Evolutionary conservation across 805 yeast genomes (phyloP), one percentile per base, ranked within the genome.

Genomic region (Candida odintsovae): DNA sequence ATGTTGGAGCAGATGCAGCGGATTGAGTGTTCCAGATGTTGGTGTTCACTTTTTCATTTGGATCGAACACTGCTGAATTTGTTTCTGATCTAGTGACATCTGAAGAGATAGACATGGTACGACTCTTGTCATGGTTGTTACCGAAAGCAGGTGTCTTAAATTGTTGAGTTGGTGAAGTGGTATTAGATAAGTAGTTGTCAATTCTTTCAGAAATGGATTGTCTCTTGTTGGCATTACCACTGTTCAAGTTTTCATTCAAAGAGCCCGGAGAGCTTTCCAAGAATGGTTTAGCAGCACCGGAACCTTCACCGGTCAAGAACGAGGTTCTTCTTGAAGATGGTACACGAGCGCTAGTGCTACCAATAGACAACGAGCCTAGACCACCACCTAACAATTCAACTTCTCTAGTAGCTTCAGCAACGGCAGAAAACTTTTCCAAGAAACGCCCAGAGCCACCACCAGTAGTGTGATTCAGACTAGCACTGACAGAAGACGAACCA

Each of bases 361-460:
- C 63, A 36, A 70, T 54, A 10, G 71, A 62, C 23, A 70, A 45
- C 7, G 70, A 61, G n/a, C 73, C 71, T 45, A 77, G 57, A 12
- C 72, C 74, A 44, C 69, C 68, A 41, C 68, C 67, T 19, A 74
- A 58, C 13, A 73, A 54, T 54, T 82, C 87, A 40, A 81, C 70
- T 53, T 82, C 89, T 55, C 84, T 70, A 0, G 89, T 82, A 41
- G 84, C 83, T 47, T 82, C 87, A 7, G 85, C 83, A 16, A 82
- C 83, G 2, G 79, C 68, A 7, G 83, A 69, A 56, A 82, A 82
- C 63, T 80, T 81, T 51, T 78, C 82, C 50, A 82, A 65, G 56
- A 82, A 82, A 42, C 77, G 69, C 18, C 71, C 67, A 8, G 66
- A 53, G 2, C 66, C 66, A 36, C 59, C 44, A 22, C 51, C 44